A percentile compares a stretch with the other conserved stretches of the same genome.
Conservation (phyloP, 192 early-diverging fungal genomes). For the Mortierella alpina region DNA sequence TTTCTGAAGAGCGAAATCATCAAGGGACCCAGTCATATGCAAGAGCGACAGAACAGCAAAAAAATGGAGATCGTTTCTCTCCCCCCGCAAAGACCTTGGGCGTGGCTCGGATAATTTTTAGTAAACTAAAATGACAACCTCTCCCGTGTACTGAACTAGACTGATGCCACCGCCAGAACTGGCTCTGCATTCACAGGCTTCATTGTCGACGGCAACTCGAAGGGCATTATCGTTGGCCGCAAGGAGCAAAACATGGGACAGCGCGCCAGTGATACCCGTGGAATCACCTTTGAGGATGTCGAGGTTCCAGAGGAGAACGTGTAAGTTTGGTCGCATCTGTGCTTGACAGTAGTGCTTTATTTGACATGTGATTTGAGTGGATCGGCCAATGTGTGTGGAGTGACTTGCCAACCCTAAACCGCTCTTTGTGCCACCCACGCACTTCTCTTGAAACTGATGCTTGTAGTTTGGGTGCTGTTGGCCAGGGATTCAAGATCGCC, state of each 20-base stretch:
- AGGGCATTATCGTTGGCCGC: constrained; percentile 91
- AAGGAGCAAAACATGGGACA: constrained; percentile 99
- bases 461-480: constrained; percentile 69
- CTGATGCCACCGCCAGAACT: constrained; percentile 80
- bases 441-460: too few relatives aligned
- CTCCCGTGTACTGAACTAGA: constrained; percentile 32
- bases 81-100: not conserved
- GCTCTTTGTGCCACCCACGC: not conserved
- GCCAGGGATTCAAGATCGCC: constrained; percentile 95
- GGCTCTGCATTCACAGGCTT: constrained; percentile 95
- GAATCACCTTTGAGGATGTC: constrained; percentile 87
- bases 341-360: not conserved
- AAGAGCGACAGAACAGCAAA: constrained; percentile 17
- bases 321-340: constrained; percentile 26
- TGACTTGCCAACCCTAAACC: constrained; percentile 5
- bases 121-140: not conserved
- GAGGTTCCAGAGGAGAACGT: constrained; percentile 85
- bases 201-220: constrained; percentile 91
- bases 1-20: not conserved
- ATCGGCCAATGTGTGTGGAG: not conserved
- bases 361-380: constrained; percentile 23
- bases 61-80: not conserved
- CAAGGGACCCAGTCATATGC: constrained; percentile 36
- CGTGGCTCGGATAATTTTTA: constrained; percentile 26
- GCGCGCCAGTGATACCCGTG: constrained; percentile 90